Percentiles rank a stretch among this genome's conserved stretches.
Conservation (phyloP, 106 monocot genomes). For the Acorus calamus region DNA sequence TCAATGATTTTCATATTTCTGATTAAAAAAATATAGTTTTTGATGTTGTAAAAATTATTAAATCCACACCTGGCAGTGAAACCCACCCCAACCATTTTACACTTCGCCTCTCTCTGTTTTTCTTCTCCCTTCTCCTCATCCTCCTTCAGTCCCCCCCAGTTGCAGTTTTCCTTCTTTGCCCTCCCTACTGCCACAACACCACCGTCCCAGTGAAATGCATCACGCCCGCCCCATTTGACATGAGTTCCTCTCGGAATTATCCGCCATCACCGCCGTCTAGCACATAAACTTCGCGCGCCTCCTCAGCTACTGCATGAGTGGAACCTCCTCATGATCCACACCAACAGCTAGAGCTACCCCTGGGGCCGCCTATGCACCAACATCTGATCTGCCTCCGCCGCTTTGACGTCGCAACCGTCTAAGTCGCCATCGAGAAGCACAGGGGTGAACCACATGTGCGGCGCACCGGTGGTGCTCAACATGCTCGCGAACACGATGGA, state of each 20-base stretch:
- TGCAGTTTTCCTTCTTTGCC: constrained; percentile 2
- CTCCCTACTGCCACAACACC: not conserved
- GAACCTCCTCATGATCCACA: constrained; percentile 36
- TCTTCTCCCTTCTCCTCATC: not conserved
- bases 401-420: no score
- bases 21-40: no score
- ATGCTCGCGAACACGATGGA: no score
- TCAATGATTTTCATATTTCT: no score
- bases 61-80: no score
- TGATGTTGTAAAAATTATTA: no score
- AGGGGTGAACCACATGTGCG: no score
- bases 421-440: no score
- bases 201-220: no score
- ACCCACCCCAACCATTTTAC: not conserved
- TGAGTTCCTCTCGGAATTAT: not conserved
- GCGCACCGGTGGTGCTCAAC: no score
- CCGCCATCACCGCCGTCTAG: not conserved
- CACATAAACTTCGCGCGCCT: no score
- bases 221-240: not conserved
- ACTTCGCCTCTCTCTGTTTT: not conserved
- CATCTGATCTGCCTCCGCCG: no score
- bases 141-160: constrained; percentile 2
- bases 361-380: constrained; percentile 16
- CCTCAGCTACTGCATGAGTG: constrained; percentile 23
- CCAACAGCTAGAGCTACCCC: constrained; percentile 57